Percentiles rank a stretch among this genome's conserved stretches.
phyloP scores from a whole-genome alignment of 1,284 basidiomycete species.

The Irpex lacteus region DNA sequence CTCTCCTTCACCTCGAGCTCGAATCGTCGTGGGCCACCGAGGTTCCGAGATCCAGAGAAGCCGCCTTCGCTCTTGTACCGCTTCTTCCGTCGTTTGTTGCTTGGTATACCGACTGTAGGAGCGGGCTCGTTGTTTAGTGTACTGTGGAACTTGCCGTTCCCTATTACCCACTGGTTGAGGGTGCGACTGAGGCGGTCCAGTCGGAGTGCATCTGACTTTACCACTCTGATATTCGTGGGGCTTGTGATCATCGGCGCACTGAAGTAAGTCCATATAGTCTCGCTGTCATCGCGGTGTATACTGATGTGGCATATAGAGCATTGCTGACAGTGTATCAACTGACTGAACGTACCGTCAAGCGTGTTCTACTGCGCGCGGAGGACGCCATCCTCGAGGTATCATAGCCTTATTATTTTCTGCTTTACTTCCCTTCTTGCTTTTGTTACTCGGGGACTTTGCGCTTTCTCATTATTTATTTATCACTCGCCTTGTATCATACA shows the following conservation, averaged over 20 bases:
- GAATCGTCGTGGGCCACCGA: neutral
- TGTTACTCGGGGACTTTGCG: neutral
- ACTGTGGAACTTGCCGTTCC: constrained; percentile 59
- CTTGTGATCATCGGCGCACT: constrained; percentile 62
- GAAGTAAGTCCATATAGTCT: constrained; percentile 42
- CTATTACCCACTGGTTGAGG: constrained; percentile 59
- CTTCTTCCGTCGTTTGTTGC: constrained; percentile 63
- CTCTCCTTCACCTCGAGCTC: constrained; percentile 11
- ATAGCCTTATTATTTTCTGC: neutral
- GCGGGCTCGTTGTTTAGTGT: constrained; percentile 74
- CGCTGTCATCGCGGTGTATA: neutral
- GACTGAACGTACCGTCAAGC: constrained; percentile 57
- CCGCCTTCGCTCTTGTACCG: constrained; percentile 47
- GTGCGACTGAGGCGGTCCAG: constrained; percentile 55
- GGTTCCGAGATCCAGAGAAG: constrained; percentile 17
- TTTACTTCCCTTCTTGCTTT: neutral
- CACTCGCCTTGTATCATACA: neutral
- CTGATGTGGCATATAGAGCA: constrained; percentile 43
- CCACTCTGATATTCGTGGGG: constrained; percentile 59
- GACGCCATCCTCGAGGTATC: constrained; percentile 74
- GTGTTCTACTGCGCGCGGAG: constrained; percentile 67
- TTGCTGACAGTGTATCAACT: constrained; percentile 65
- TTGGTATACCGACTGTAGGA: constrained; percentile 75
- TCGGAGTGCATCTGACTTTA: constrained; percentile 53
- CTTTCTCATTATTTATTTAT: neutral